phyloP scores from a whole-genome alignment of 2,329 filamentous ascomycete species.

The Alternaria sp. region DNA sequence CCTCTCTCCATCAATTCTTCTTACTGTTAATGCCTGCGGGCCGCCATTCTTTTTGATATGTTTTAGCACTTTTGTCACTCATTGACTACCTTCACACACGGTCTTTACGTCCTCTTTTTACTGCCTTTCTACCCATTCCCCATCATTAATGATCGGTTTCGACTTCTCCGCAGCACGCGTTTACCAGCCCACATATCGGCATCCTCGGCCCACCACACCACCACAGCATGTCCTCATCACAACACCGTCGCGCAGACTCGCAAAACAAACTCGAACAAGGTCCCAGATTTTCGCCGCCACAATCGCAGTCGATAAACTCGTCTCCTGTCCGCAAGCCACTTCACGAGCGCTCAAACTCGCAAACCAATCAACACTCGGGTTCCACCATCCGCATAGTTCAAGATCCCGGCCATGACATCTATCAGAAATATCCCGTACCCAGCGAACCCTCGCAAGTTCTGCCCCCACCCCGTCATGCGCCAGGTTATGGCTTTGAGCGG shows the following conservation, averaged over 20 bases:
- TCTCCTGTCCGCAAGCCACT: conserved; percentile 48
- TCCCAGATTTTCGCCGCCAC: conserved; percentile 43
- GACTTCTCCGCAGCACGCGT: conserved; percentile 31
- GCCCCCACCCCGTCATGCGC: conserved; percentile 48
- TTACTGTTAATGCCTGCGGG: conserved; percentile 48
- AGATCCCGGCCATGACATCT: conserved; percentile 45
- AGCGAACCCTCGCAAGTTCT: conserved; percentile 52
- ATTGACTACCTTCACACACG: conserved; percentile 37
- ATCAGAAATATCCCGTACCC: conserved; percentile 52
- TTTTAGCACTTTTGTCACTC: conserved; percentile 46
- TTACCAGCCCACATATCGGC: conserved; percentile 30
- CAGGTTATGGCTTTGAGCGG: conserved; percentile 50
- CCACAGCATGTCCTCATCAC: conserved; percentile 45
- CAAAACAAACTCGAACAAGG: conserved; percentile 35
- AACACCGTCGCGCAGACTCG: conserved; percentile 35
- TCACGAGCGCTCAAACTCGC: conserved; percentile 50
- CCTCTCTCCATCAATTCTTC: conserved; percentile 37
- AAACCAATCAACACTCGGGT: conserved; percentile 47
- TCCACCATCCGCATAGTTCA: conserved; percentile 54
- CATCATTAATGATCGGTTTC: conserved; percentile 45
- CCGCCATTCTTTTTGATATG: conserved; percentile 48
- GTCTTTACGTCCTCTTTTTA: conserved; percentile 29
- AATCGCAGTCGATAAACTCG: conserved; percentile 35
- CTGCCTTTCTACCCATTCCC: conserved; percentile 18
- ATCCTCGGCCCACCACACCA: conserved; percentile 28